Evolutionary conservation across 2,329 filamentous ascomycete genomes (phyloP), one percentile per base, ranked within the genome.

Genomic region (Botrytis aclada): DNA sequence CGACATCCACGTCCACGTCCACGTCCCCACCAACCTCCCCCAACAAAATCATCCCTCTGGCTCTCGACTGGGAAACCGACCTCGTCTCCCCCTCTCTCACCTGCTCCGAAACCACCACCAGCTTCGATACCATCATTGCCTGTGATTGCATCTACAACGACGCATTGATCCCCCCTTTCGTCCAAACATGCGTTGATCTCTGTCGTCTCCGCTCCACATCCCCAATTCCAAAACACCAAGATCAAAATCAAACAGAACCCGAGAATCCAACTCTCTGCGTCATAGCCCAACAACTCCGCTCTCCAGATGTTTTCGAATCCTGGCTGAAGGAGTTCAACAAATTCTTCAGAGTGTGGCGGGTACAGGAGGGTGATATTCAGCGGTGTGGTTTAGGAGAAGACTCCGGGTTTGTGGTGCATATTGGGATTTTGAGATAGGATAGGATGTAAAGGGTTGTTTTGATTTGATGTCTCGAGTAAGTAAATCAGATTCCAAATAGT

Each of bases 121-220:
- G 87, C 73, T 91, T 96, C 76, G 92, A 97, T 78, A 83, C 90
- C 22, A 85, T 98, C 18, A 81, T 98, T 51, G 94, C 94, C 6
- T 97, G 94, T 80, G 96, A 99, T 82, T 98, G 95, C 82, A 92
- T 99, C 77, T 99, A 97, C 85, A 99, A 98, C 82, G 93, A 97
- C 76, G 88, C 92, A 3, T 87, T 98, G 4, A 88, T 98, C 37
- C 84, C 88, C 61, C 94, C 95, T 0, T 88, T 98, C 66, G 92
- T 96, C n/a, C 88, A 91, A 78, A 92, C 93, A 0, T 97, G 93
- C 80, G 88, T 85, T 9, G 92, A 97, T 75, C 86, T 90, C 37
- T 97, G 94, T 81, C 83, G 83, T 16, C 82, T 95, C 25, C 85
- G 90, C 47, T 71, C 43, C 14, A 18, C 62, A 16, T 60, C 29